phyloP scores from a whole-genome alignment of 2,329 filamentous ascomycete species.

The Xylaria digitata region DNA sequence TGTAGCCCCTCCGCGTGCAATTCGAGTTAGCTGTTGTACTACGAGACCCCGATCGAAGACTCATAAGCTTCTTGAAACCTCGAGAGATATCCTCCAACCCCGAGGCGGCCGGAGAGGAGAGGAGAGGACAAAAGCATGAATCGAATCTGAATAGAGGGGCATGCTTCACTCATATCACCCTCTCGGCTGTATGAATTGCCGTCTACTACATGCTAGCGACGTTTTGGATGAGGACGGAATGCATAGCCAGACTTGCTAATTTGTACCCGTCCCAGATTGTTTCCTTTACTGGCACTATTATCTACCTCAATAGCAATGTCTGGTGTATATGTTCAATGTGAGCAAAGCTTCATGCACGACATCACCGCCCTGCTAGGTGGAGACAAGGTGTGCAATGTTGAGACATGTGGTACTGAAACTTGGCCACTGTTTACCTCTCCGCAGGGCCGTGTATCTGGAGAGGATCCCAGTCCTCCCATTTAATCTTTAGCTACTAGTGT shows the following conservation, averaged over 20 bases:
- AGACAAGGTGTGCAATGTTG: constrained; percentile 23
- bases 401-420: constrained; percentile 31
- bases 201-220: constrained; percentile 35
- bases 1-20: constrained; percentile 43
- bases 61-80: constrained; percentile 34
- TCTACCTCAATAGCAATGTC: constrained; percentile 17
- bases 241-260: constrained; percentile 33
- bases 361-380: constrained; percentile 42
- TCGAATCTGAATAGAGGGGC: constrained; percentile 34
- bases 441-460: constrained; percentile 33
- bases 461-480: constrained; percentile 31
- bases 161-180: constrained; percentile 29
- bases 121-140: constrained; percentile 30
- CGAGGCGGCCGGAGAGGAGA: constrained; percentile 5
- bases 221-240: constrained; percentile 29
- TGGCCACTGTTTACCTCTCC: constrained; percentile 29
- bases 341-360: constrained; percentile 46
- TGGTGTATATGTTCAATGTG: constrained; percentile 21
- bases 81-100: constrained; percentile 25
- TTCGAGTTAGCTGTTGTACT: constrained; percentile 45
- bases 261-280: constrained; percentile 4
- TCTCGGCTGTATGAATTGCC: constrained; percentile 29
- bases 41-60: constrained; percentile 41
- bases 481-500: constrained; percentile 27
- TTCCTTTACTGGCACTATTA: constrained; percentile 13